These are phyloP conservation scores for Russula sp. DNA, from an alignment of 768 basidiomycete species.

Conservation along the genomic window DNA sequence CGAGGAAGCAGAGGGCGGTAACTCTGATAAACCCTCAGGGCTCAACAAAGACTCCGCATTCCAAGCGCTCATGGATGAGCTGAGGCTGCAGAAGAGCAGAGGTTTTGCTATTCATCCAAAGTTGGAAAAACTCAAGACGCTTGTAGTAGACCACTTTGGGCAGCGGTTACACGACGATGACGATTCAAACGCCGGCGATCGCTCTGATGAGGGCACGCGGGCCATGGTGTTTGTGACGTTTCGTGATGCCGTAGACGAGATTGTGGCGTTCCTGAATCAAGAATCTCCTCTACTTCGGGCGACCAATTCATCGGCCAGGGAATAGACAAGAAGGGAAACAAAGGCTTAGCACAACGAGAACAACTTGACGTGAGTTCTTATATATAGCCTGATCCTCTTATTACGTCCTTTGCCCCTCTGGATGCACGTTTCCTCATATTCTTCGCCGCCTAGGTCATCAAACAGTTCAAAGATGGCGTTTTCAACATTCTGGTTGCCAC, in stretches of 20 bases:
- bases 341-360: conserved; percentile 86
- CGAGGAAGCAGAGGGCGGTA: conserved; percentile 45
- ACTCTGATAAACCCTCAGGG: conserved; percentile 40
- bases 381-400: not conserved
- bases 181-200: conserved; percentile 22
- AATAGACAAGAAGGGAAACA: conserved; percentile 77
- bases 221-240: conserved; percentile 96
- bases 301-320: conserved; percentile 91
- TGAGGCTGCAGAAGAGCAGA: conserved; percentile 52
- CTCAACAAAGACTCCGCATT: conserved; percentile 57
- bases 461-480: conserved; percentile 80
- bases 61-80: conserved; percentile 60
- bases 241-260: conserved; percentile 86
- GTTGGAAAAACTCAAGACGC: conserved; percentile 74
- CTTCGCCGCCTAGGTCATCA: conserved; percentile 59
- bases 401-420: conserved; percentile 11
- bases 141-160: conserved; percentile 80
- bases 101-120: conserved; percentile 82
- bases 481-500: conserved; percentile 94
- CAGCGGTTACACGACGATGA: conserved; percentile 40
- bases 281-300: conserved; percentile 79
- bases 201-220: conserved; percentile 47
- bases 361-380: conserved; percentile 68
- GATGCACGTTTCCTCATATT: not conserved
- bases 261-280: conserved; percentile 73